phyloP scores from a whole-genome alignment of 139 green algal species.

The Mesotaenium endlicherianum region DNA sequence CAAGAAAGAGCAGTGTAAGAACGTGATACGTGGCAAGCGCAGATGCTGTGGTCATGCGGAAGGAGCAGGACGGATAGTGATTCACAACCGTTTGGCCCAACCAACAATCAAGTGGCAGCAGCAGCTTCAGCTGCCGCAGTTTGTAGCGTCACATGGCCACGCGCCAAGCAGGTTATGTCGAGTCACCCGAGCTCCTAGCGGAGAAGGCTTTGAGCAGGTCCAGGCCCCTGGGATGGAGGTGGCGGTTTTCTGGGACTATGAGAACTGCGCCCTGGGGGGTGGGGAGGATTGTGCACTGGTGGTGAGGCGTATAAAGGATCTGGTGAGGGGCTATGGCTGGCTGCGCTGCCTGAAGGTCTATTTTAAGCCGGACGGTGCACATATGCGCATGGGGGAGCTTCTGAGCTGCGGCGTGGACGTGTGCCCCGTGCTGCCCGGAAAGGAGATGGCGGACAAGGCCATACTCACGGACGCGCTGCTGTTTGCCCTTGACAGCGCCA shows the following conservation, averaged over 20 bases:
- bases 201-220: no score
- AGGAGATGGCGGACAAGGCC: conserved; percentile 49
- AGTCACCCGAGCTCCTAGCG: no score
- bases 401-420: conserved; percentile 38
- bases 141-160: no score
- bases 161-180: no score
- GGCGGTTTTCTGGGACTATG: conserved; percentile 40
- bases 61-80: no score
- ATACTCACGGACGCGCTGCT: conserved; percentile 46
- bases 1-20: no score
- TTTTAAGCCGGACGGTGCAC: conserved; percentile 15
- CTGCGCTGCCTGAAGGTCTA: conserved; percentile 31
- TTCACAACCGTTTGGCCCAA: no score
- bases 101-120: no score
- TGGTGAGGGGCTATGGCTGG: conserved; percentile 14
- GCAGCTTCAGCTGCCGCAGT: no score
- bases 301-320: conserved; percentile 31
- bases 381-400: conserved; percentile 16
- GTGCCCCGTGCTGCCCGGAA: conserved; percentile 19
- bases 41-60: no score
- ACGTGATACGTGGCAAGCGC: no score
- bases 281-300: conserved; percentile 4
- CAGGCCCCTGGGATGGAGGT: no score
- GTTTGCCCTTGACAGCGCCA: conserved; percentile 30
- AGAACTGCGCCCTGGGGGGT: conserved; percentile 26